Percentiles rank a stretch among this genome's conserved stretches.
Conservation (phyloP, 148 eudicot species). For the Nepenthes gracilis region DNA sequence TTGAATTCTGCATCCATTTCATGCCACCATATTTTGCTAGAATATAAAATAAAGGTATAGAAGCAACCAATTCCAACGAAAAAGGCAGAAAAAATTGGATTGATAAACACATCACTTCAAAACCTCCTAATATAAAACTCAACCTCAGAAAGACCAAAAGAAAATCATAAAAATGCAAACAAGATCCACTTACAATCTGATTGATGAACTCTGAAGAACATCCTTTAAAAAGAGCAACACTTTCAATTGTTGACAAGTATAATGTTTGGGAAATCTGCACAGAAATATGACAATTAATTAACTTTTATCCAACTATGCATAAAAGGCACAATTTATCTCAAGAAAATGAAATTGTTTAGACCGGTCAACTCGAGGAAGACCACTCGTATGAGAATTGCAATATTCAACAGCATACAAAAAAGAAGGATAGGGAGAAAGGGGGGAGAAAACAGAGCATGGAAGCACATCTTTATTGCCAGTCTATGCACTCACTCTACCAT, state of each 20-base stretch:
- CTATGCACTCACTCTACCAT: too few species aligned
- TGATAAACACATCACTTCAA: not conserved
- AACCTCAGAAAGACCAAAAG: not conserved
- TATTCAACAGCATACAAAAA: not conserved
- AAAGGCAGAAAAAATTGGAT: too few species aligned
- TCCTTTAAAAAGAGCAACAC: slow-evolving; percentile 57
- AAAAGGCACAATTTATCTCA: too few species aligned
- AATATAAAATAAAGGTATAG: too few species aligned
- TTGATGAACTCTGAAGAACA: slow-evolving; percentile 81
- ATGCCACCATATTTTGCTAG: too few species aligned
- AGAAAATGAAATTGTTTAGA: too few species aligned
- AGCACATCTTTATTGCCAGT: too few species aligned
- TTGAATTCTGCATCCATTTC: too few species aligned
- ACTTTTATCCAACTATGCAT: not conserved
- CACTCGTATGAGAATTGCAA: too few species aligned
- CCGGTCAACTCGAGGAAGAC: too few species aligned
- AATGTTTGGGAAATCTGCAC: slow-evolving; percentile 72
- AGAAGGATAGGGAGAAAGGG: not conserved
- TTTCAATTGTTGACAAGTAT: slow-evolving; percentile 45
- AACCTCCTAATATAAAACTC: not conserved
- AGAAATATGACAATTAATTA: not conserved
- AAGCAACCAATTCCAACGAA: too few species aligned
- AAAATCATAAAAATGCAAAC: not conserved
- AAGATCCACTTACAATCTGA: slow-evolving; percentile 68
- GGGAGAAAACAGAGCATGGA: too few species aligned